Evolutionary conservation across 306 rosid species (phyloP).

Genomic region (Vachellia pachyceras): DNA sequence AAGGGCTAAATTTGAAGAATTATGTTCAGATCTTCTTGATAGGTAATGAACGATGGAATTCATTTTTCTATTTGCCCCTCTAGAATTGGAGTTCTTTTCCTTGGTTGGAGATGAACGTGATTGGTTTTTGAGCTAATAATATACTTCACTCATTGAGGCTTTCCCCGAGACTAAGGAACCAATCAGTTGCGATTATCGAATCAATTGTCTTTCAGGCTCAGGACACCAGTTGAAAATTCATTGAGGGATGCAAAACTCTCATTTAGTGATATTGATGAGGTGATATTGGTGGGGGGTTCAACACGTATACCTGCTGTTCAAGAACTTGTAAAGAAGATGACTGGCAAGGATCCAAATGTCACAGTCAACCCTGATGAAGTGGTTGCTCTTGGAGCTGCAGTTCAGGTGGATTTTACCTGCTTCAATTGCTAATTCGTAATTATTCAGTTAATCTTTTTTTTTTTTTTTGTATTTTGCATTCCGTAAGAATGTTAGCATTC

Average conservation of each 20-base stretch:
- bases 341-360: conserved; percentile 88
- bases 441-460: background rate
- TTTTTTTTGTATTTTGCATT: background rate
- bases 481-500: background rate
- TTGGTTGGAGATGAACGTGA: background rate
- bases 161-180: background rate
- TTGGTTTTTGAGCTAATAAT: background rate
- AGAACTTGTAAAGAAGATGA: conserved; percentile 86
- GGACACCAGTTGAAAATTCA: conserved; percentile 84
- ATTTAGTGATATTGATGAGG: conserved; percentile 83
- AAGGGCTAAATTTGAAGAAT: conserved; percentile 90
- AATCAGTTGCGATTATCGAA: background rate
- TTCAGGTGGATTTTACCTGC: conserved; percentile 62
- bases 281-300: conserved; percentile 94
- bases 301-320: conserved; percentile 95
- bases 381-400: conserved; percentile 97
- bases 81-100: background rate
- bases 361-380: conserved; percentile 97
- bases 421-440: background rate
- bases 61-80: background rate
- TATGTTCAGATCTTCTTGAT: conserved; percentile 93
- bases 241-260: conserved; percentile 97
- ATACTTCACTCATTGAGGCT: conserved; percentile 2
- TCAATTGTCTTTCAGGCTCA: conserved; percentile 60
- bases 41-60: conserved; percentile 50